Percentiles rank a stretch among this genome's conserved stretches.
Conservation (phyloP, 176 grass and related monocot species). For the Carex kokanica region DNA sequence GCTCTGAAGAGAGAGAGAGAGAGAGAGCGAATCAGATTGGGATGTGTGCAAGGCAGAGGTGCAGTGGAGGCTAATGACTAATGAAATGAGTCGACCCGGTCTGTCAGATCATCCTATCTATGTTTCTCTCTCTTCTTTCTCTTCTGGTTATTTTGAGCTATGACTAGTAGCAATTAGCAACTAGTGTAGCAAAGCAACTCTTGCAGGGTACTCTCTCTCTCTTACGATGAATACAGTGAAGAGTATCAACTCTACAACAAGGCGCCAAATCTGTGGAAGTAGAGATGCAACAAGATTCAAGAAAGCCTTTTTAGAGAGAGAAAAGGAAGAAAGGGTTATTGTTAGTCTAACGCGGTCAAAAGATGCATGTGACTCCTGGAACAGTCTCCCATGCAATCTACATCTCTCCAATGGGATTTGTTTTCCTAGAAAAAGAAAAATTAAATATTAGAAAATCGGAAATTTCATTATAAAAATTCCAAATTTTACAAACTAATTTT, state of each 20-base stretch:
- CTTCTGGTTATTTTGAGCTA: slow-evolving; percentile 15
- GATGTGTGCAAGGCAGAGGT: slow-evolving; percentile 19
- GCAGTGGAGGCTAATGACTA: slow-evolving; percentile 8
- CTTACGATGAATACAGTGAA: slow-evolving; percentile 18
- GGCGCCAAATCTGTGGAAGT: slow-evolving; percentile 23
- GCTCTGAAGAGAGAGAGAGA: not conserved
- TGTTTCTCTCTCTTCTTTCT: not conserved
- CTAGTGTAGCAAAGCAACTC: not conserved
- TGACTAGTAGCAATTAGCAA: not conserved
- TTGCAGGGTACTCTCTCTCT: not conserved
- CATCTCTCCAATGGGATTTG: not conserved
- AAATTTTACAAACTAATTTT: too few relatives aligned
- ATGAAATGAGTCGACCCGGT: not conserved
- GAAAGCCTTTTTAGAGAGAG: slow-evolving; percentile 17
- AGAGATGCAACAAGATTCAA: slow-evolving; percentile 32
- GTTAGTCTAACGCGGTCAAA: slow-evolving; percentile 77
- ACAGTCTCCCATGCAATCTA: slow-evolving; percentile 67
- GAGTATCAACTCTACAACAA: slow-evolving; percentile 14
- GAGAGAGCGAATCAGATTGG: slow-evolving; percentile 13
- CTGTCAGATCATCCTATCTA: not conserved
- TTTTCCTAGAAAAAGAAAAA: too few relatives aligned
- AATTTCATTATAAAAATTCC: too few relatives aligned
- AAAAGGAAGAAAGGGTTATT: not conserved
- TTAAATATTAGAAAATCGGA: too few relatives aligned
- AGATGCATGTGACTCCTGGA: slow-evolving; percentile 83